These are phyloP conservation scores for Ustilago curta DNA, from an alignment of 1,284 basidiomycete species.

Conservation along the genomic window DNA sequence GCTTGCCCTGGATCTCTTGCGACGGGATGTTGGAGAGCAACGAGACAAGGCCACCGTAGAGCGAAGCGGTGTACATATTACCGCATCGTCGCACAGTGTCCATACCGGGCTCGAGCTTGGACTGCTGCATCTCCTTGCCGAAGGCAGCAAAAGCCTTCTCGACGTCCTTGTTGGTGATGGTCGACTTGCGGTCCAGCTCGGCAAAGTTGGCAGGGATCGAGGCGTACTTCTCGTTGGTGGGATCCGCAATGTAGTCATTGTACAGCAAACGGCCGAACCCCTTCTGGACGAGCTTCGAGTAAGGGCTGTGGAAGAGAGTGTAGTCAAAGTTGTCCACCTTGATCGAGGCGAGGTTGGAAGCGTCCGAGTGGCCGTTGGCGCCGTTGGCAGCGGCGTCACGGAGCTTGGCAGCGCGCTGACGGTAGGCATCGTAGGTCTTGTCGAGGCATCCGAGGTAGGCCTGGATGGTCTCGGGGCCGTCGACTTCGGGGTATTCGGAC, in stretches of 20 bases:
- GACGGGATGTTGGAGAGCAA: constrained; percentile 61
- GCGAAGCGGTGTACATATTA: constrained; percentile 99
- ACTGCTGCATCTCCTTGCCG: constrained; percentile 53
- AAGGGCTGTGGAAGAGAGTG: constrained; percentile 84
- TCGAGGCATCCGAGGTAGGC: constrained; percentile 96
- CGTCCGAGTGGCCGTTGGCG: constrained; percentile 48
- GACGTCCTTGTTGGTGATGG: constrained; percentile 87
- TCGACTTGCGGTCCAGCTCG: constrained; percentile 74
- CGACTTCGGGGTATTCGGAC: constrained; percentile 91
- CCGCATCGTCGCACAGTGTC: constrained; percentile 73
- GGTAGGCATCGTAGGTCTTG: constrained; percentile 86
- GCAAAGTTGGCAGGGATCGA: constrained; percentile 77
- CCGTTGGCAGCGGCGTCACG: constrained; percentile 37
- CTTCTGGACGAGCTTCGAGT: constrained; percentile 98
- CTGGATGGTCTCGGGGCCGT: constrained; percentile 94
- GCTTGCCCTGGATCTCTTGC: constrained; percentile 66
- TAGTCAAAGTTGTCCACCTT: constrained; percentile 87
- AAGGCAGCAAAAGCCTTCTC: constrained; percentile 77
- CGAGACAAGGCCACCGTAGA: constrained; percentile 90
- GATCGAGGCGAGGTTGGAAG: constrained; percentile 69
- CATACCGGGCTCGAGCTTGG: constrained; percentile 66
- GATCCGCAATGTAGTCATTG: constrained; percentile 90
- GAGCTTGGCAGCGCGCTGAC: constrained; percentile 80
- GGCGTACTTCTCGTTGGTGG: constrained; percentile 78
- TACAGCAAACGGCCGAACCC: constrained; percentile 91